These are phyloP conservation scores for Stephania yunnanensis DNA, from an alignment of 164 flowering plant species.

Conservation along the genomic window DNA sequence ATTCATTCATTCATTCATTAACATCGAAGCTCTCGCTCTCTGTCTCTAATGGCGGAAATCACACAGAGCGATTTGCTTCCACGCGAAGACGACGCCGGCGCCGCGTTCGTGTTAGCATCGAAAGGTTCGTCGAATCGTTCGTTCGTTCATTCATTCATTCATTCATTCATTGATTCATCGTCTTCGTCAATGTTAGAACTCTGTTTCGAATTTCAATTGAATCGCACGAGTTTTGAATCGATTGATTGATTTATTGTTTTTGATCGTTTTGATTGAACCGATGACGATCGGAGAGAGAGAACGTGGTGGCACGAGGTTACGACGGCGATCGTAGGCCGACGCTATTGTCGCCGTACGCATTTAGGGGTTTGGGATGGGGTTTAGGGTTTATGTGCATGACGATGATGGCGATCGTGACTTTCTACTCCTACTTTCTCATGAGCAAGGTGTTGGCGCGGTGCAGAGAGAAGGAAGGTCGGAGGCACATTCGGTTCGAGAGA, in stretches of 20 bases:
- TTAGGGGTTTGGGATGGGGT: slow-evolving; percentile 82
- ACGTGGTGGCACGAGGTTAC: slow-evolving; percentile 98
- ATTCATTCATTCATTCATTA: not conserved
- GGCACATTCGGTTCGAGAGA: slow-evolving; percentile 98
- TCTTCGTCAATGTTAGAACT: too few species aligned
- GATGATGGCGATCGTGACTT: slow-evolving; percentile 61
- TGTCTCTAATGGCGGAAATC: slow-evolving; percentile 15
- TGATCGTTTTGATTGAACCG: not conserved
- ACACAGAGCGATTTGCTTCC: slow-evolving; percentile 13
- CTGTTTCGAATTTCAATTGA: not conserved
- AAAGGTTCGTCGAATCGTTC: too few species aligned
- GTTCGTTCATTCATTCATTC: too few species aligned
- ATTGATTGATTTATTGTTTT: not conserved
- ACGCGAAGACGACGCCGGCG: slow-evolving; percentile 69
- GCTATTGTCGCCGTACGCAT: slow-evolving; percentile 72
- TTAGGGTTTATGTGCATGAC: slow-evolving; percentile 69
- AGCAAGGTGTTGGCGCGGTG: slow-evolving; percentile 84
- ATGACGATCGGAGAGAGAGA: slow-evolving; percentile 30
- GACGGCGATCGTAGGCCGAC: slow-evolving; percentile 98
- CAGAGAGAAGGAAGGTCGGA: slow-evolving; percentile 80
- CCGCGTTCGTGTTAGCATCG: slow-evolving; percentile 73
- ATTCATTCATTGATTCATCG: too few species aligned
- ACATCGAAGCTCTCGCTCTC: not conserved
- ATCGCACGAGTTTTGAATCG: not conserved
- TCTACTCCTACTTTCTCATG: slow-evolving; percentile 83